These are phyloP conservation scores for Xylariomycetidae sp. DNA, from an alignment of 2,329 filamentous ascomycete genomes.

Conservation along the genomic window DNA sequence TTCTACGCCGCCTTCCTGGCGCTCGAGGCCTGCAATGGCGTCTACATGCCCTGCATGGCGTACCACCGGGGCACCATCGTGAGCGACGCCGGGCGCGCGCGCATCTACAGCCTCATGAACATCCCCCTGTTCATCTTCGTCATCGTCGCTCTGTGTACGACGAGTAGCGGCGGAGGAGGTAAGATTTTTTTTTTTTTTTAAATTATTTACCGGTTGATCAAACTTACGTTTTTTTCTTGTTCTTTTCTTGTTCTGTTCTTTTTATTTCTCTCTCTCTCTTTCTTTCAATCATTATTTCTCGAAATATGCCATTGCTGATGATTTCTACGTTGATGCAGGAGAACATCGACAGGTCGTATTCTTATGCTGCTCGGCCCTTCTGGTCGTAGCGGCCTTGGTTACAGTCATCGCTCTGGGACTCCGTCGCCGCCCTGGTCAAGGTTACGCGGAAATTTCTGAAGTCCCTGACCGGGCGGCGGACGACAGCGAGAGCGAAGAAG, in stretches of 20 bases:
- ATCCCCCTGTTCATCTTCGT: slow-evolving; percentile 57
- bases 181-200: slow-evolving; percentile 2
- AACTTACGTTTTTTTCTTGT: too few relatives aligned
- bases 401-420: neutral
- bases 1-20: slow-evolving; percentile 24
- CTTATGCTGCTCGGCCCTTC: slow-evolving; percentile 16
- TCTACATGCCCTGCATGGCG: slow-evolving; percentile 29
- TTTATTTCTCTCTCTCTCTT: too few relatives aligned
- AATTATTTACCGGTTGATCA: too few relatives aligned
- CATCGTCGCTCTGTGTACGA: slow-evolving; percentile 39
- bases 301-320: slow-evolving; percentile 4
- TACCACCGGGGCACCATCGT: slow-evolving; percentile 26
- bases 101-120: slow-evolving; percentile 28
- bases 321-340: slow-evolving; percentile 7
- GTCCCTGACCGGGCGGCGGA: slow-evolving; percentile 5
- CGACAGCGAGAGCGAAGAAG: neutral
- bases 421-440: neutral
- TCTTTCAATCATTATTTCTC: too few relatives aligned
- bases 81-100: slow-evolving; percentile 21
- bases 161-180: slow-evolving; percentile 26
- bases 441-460: slow-evolving; percentile 7
- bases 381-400: slow-evolving; percentile 17
- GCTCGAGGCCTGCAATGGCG: slow-evolving; percentile 29
- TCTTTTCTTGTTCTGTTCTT: too few relatives aligned
- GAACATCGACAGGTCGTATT: slow-evolving; percentile 17